phyloP scores from a whole-genome alignment of 169 alveolate species.

The Plasmodium vivax region DNA sequence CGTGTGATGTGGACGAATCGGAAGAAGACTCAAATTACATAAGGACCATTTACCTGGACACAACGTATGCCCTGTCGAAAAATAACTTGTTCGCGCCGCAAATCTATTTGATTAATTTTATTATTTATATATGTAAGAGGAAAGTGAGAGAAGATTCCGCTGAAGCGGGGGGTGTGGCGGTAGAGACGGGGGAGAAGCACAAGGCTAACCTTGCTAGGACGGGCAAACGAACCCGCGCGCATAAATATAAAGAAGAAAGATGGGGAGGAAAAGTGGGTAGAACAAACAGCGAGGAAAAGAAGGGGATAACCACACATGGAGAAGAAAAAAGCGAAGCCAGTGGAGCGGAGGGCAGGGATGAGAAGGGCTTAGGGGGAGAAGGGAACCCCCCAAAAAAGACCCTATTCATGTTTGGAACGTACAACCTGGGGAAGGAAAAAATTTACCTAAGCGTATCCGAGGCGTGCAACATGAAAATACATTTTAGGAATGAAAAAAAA shows the following conservation, averaged over 20 bases:
- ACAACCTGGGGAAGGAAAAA: constrained; percentile 71
- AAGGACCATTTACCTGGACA: constrained; percentile 70
- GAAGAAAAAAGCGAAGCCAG: background rate
- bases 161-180: background rate
- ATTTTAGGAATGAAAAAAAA: constrained; percentile 36
- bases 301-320: background rate
- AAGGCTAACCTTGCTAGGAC: background rate
- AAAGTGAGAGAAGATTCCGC: constrained; percentile 2
- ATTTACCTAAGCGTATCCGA: constrained; percentile 67
- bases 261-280: background rate
- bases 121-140: constrained; percentile 57
- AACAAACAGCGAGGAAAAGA: background rate
- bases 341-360: background rate
- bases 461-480: constrained; percentile 68
- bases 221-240: background rate
- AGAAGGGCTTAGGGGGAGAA: background rate
- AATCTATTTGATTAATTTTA: constrained; percentile 53
- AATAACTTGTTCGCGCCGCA: constrained; percentile 69
- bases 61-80: constrained; percentile 66
- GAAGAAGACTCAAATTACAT: constrained; percentile 52
- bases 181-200: background rate
- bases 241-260: background rate
- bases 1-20: background rate
- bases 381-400: background rate
- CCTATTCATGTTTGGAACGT: constrained; percentile 72